Conservation (phyloP, 768 basidiomycete species). For the Lyophyllum shimeji region DNA sequence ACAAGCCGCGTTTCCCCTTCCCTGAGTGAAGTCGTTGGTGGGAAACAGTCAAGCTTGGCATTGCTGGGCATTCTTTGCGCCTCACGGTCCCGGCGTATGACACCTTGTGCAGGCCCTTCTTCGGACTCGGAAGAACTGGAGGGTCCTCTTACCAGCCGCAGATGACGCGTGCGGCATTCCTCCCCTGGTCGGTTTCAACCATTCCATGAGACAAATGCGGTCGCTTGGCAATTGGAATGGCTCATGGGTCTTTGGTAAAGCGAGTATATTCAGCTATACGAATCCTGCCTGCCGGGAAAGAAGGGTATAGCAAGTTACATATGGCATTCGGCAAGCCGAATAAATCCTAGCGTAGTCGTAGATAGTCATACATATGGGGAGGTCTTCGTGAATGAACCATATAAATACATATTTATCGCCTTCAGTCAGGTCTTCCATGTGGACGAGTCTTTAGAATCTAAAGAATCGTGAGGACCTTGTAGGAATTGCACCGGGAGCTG, state of each 20-base stretch:
- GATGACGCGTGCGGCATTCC: not conserved
- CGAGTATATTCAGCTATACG: not conserved
- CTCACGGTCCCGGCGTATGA: too few species aligned
- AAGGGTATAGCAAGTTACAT: not conserved
- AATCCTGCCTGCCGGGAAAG: not conserved
- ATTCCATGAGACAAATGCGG: not conserved
- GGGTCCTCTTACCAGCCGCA: not conserved
- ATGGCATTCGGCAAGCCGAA: not conserved
- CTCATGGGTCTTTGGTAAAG: not conserved
- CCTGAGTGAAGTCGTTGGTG: not conserved
- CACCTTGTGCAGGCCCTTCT: too few species aligned
- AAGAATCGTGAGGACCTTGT: conserved; percentile 26
- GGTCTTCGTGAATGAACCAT: not conserved
- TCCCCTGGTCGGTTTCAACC: not conserved
- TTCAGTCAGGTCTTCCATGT: not conserved
- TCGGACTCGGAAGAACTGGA: too few species aligned
- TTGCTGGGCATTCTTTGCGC: not conserved
- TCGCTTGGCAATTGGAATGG: not conserved
- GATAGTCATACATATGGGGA: not conserved
- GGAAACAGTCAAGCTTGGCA: not conserved
- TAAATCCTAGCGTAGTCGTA: not conserved
- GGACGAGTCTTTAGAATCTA: conserved; percentile 16
- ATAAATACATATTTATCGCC: not conserved
- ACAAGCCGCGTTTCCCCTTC: not conserved
- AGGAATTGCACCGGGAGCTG: conserved; percentile 3